Conservation (phyloP, 352 stramenopile species). For the Aphanomyces stellatus region DNA sequence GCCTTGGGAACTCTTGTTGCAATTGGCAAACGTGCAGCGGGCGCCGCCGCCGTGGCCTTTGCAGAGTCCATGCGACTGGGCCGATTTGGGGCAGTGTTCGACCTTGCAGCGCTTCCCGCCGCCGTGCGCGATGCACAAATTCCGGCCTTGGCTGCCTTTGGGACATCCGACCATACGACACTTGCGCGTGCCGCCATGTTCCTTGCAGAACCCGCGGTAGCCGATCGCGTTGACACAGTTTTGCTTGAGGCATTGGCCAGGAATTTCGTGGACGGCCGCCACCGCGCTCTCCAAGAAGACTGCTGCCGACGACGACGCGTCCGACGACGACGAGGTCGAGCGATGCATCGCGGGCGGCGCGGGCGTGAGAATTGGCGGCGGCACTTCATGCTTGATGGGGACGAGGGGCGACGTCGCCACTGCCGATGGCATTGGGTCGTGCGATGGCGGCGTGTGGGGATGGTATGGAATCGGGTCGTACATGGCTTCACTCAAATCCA, state of each 20-base stretch:
- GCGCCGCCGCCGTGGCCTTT: slow-evolving; percentile 20
- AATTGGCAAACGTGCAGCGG: slow-evolving; percentile 20
- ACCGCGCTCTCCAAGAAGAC: neutral
- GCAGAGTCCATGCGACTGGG: slow-evolving; percentile 18
- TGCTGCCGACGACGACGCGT: neutral
- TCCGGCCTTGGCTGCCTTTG: slow-evolving; percentile 19
- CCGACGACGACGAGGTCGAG: too few relatives aligned
- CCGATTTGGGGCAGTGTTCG: slow-evolving; percentile 18
- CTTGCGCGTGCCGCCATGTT: slow-evolving; percentile 12
- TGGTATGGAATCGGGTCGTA: neutral
- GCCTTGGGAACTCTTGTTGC: slow-evolving; percentile 19
- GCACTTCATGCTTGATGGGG: neutral
- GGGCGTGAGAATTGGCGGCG: too few relatives aligned
- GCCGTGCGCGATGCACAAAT: slow-evolving; percentile 20
- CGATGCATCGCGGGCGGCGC: neutral
- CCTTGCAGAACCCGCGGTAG: slow-evolving; percentile 33
- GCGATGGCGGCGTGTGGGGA: neutral
- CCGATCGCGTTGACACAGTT: slow-evolving; percentile 68
- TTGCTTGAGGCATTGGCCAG: slow-evolving; percentile 22
- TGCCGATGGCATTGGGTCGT: too few relatives aligned
- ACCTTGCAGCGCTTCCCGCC: slow-evolving; percentile 21
- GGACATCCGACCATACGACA: slow-evolving; percentile 19
- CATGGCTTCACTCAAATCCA: neutral
- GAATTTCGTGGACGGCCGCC: neutral
- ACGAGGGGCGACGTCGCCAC: neutral